phyloP scores from a whole-genome alignment of 179 eudicot genomes.

The Actinidia arguta region DNA sequence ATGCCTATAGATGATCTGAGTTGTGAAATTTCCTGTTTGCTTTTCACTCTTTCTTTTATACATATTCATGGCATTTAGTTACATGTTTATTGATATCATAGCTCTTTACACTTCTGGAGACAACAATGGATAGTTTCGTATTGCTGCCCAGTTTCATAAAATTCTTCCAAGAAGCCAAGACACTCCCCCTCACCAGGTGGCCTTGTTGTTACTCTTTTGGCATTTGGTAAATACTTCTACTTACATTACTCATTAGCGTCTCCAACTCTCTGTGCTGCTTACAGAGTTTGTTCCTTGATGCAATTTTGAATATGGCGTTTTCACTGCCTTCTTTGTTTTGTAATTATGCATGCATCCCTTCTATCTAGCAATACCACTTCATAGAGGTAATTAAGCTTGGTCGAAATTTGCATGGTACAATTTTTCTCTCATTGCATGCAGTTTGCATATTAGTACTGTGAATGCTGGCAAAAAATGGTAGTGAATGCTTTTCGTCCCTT shows the following conservation, averaged over 20 bases:
- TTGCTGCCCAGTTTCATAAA: slow-evolving; percentile 74
- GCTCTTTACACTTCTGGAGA: slow-evolving; percentile 85
- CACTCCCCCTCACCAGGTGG: slow-evolving; percentile 66
- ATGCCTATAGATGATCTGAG: background rate
- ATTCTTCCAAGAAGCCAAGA: slow-evolving; percentile 63
- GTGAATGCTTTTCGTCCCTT: background rate
- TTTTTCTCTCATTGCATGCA: background rate
- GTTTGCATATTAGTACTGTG: background rate
- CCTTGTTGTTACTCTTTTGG: slow-evolving; percentile 78
- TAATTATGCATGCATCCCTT: slow-evolving; percentile 83
- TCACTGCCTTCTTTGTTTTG: slow-evolving; percentile 83
- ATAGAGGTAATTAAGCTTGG: slow-evolving; percentile 80
- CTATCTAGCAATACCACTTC: slow-evolving; percentile 90
- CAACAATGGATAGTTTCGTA: slow-evolving; percentile 70
- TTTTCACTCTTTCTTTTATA: background rate
- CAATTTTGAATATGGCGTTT: slow-evolving; percentile 94
- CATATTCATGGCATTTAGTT: background rate
- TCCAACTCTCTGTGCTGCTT: slow-evolving; percentile 43
- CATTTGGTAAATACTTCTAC: slow-evolving; percentile 62
- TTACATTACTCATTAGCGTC: slow-evolving; percentile 26
- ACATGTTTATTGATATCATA: slow-evolving; percentile 29
- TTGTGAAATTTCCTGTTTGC: background rate
- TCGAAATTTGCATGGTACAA: too few relatives aligned
- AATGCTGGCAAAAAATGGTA: background rate
- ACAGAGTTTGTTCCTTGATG: slow-evolving; percentile 67